Evolutionary conservation across 2,329 filamentous ascomycete species (phyloP).

Genomic region (Monilinia fructigena): DNA sequence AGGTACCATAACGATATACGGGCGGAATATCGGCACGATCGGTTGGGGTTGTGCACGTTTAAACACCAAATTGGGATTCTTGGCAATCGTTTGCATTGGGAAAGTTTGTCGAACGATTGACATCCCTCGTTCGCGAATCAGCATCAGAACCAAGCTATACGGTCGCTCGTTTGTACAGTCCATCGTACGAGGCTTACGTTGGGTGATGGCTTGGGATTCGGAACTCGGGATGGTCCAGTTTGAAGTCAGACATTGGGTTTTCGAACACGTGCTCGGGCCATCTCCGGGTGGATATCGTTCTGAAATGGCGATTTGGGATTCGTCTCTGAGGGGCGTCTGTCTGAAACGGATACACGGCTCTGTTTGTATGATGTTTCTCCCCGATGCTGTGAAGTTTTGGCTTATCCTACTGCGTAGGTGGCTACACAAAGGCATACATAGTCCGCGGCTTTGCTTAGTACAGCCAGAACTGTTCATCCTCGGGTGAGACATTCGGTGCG

Average conservation of each 20-base stretch:
- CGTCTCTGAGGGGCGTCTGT: not conserved
- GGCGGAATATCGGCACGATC: constrained; percentile 12
- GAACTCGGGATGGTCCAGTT: not conserved
- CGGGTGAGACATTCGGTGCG: too few species aligned
- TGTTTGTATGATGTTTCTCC: not conserved
- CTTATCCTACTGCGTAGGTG: too few species aligned
- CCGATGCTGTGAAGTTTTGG: not conserved
- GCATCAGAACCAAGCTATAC: not conserved
- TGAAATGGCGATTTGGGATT: not conserved
- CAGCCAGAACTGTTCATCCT: not conserved
- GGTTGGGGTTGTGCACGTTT: not conserved
- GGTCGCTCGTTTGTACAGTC: not conserved
- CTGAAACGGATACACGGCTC: constrained; percentile 1
- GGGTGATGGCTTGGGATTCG: not conserved
- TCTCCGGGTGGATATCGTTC: not conserved
- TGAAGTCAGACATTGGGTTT: not conserved
- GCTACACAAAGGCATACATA: not conserved
- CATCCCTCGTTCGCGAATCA: not conserved
- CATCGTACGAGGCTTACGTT: not conserved
- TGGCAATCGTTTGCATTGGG: constrained; percentile 5
- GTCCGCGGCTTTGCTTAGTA: not conserved
- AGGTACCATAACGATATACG: not conserved
- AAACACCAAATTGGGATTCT: constrained; percentile 1
- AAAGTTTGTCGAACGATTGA: not conserved
- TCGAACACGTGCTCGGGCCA: constrained; percentile 9